Conservation (phyloP, 768 basidiomycete genomes). For the Psilocybe azurescens region DNA sequence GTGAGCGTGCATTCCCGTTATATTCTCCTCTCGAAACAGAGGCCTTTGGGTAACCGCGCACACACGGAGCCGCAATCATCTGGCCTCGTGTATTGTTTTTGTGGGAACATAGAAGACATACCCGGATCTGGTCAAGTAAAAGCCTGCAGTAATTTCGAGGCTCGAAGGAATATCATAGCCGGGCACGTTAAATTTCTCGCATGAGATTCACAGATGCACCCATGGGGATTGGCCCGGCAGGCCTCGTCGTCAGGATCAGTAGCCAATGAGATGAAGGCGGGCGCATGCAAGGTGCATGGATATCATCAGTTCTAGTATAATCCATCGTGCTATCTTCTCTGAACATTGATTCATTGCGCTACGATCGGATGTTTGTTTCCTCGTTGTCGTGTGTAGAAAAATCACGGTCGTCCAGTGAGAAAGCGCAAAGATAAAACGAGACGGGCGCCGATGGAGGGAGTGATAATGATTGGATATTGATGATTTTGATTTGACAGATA, state of each 20-base stretch:
- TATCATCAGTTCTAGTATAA: neutral
- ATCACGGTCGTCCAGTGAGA: neutral
- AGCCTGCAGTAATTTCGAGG: neutral
- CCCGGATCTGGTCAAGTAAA: neutral
- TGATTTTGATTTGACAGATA: too few species aligned
- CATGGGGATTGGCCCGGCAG: neutral
- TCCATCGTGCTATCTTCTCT: neutral
- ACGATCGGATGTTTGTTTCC: neutral
- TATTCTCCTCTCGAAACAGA: neutral
- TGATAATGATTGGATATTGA: neutral
- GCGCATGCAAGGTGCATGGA: neutral
- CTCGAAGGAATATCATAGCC: neutral
- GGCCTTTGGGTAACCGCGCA: neutral
- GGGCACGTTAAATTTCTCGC: neutral
- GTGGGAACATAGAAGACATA: neutral
- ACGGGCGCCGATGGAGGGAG: neutral
- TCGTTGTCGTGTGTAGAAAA: neutral
- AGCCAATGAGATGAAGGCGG: neutral
- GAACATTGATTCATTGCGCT: neutral
- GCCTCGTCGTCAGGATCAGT: neutral
- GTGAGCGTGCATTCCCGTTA: neutral
- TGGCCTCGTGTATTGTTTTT: neutral
- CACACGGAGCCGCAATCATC: neutral
- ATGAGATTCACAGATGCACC: neutral
- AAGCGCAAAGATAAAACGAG: neutral